Base-by-base conservation (phyloP, 176 grass and related monocot genomes). In the Zoysia japonica region DNA sequence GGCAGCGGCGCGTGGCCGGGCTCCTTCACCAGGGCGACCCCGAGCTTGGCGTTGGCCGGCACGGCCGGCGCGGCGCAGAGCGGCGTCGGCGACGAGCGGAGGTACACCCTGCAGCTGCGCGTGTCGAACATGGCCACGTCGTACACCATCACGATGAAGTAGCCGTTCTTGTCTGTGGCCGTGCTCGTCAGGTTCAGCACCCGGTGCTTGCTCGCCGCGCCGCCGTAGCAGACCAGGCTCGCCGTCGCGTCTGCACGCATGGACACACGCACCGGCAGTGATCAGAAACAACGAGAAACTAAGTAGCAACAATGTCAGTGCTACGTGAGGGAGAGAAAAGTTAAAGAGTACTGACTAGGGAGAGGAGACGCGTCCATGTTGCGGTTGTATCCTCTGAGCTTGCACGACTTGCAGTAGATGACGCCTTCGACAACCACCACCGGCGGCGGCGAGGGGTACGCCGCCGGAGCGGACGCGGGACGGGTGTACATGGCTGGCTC, bases 381-480 rank as follows among this genome's bases (percentile, higher is more conserved):
- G 41, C 61, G 41, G 71, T 75, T 84, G 77, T 88, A 88, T 49
- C 77, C 87, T 2, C 2, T 62, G 71, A 85, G 48, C 10, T 80
- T 84, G 87, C 87, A 88, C 56, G 87, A 80, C 57, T 50, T 85
- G 82, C 87, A 85, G 71, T 76, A 85, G 71, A 85, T 66, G 56
- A 80, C 4, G 65, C 87, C 87, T 42, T 88, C 76, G 6, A 88
- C 87, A 65, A 88, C 9, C 82, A 88, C n/a, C 65, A 84, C 87
- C 4, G 87, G 11, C 11, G 45, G 75, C n/a, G 14, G n/a, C 10
- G 44, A 5, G 20, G 28, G 1, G 42, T 55, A 6, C 4, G 56
- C 9, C 38, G 52, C 2, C 1, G 61, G 15, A 62, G 79, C 45
- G 80, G 76, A 47, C 39, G 1, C 9, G 9, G 60, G 61, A 1